Percentiles rank a stretch among this genome's conserved stretches.
phyloP scores from a whole-genome alignment of 2,329 filamentous ascomycete species.

The Aspergillus viridinutans region DNA sequence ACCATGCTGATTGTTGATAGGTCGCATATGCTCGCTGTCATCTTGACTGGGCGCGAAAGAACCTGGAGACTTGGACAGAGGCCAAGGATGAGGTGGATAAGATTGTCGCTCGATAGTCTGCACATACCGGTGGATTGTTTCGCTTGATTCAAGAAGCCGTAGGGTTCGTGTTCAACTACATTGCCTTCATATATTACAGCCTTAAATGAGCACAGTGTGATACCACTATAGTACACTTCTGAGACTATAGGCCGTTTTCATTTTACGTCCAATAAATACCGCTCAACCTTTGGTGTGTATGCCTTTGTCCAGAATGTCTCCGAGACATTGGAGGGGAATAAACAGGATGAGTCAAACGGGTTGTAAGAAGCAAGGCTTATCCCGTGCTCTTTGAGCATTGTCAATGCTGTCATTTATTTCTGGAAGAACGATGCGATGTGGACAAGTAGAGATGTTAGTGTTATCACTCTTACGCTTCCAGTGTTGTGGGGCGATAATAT shows the following conservation, averaged over 20 bases:
- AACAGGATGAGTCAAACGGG: not conserved
- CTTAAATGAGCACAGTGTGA: not conserved
- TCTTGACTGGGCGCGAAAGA: constrained; percentile 90
- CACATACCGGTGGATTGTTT: not conserved
- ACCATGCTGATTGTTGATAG: constrained; percentile 43
- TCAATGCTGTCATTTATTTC: not conserved
- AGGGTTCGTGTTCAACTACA: not conserved
- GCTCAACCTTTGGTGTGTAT: not conserved
- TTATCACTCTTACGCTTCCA: too few relatives aligned
- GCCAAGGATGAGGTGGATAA: constrained; percentile 82
- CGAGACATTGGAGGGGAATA: too few relatives aligned
- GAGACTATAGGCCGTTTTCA: not conserved
- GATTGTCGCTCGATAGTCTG: constrained; percentile 54
- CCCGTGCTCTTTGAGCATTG: not conserved
- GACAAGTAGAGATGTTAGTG: not conserved
- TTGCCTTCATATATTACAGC: not conserved
- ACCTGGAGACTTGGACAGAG: constrained; percentile 88
- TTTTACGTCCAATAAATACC: not conserved
- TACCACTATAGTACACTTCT: not conserved
- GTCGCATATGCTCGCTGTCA: constrained; percentile 89
- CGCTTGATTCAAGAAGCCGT: not conserved
- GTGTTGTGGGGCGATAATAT: not conserved
- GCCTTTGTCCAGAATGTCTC: not conserved
- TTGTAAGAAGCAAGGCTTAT: not conserved
- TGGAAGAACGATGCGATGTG: too few relatives aligned